Base-by-base conservation (phyloP, 2,329 filamentous ascomycete genomes). In the Amphichorda felina region DNA sequence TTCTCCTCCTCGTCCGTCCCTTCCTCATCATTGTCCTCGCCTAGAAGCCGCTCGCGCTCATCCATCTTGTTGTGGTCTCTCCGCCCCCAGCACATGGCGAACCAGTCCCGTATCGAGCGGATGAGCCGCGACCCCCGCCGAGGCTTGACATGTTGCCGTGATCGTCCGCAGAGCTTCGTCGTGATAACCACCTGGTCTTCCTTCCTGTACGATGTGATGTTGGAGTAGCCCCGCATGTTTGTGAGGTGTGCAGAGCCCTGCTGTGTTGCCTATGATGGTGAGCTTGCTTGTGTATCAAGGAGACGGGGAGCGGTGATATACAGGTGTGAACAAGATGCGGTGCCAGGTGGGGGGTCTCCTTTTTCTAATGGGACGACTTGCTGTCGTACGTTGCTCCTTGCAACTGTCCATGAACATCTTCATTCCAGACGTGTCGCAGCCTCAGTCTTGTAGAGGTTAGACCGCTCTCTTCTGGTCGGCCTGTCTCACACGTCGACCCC, bases 71-170 rank as follows among this genome's bases (percentile, higher is more conserved):
- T 18, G 15, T 16, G 14, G 15, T 31, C 29, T 16, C 17, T 31
- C 15, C 29, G 15, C n/a, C 33, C 33, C 21, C 21, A 35, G 25
- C 33, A 35, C 33, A 35, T 35, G 33, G n/a, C 15, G 11, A 35
- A 26, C 22, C 33, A 35, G 25, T 35, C 21, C 7, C 22, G 16
- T 8, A 35, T 18, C 33, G 22, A 18, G 7, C 22, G 16, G 11
- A 28, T 24, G 21, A 24, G 10, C 21, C 21, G 21, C 21, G 10
- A 24, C 6, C 21, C 6, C 10, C 21, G 21, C 6, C 21, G 27
- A 7, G 6, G 13, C 5, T 7, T 5, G 13, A 29, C 6, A 6
- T n/a, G 27, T 5, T 6, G 27, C n/a, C 15, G 27, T 29, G 13
- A 6, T 14, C 30, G 30, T 17, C 30, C 11, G 5, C 17, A 15